Evolutionary conservation across 495 filamentous ascomycete genomes (phyloP), one percentile per base, ranked within the genome.

Genomic region (Hypoxylon lienhwacheense): DNA sequence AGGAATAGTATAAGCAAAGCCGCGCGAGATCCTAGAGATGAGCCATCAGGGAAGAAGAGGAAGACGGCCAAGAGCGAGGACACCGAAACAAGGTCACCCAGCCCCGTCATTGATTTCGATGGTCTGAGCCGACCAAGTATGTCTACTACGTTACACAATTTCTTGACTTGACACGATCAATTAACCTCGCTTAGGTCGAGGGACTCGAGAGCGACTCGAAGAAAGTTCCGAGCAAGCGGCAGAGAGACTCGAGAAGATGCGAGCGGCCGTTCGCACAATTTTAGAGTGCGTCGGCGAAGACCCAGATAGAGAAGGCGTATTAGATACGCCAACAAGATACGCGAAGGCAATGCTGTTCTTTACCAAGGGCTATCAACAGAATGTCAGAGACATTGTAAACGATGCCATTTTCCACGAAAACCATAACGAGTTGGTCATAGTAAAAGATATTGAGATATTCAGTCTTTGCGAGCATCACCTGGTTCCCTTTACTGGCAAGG

Each of bases 291-390:
- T 98, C 31, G 95, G 93, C 50, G 93, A 98, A 71, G 95, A 98
- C 66, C 90, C 93, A 0, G 85, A 92, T 63, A 81, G 93, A 29
- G 91, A 96, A 65, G 93, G 93, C 5, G 76, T 98, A 19, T 79
- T 87, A 2, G 87, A 84, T 31, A 98, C 93, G 1, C 93, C 95
- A 1, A 83, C 88, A 59, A 76, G 93, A 49, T 97, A 97, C 72
- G 93, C 95, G 51, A 92, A 92, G 70, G 93, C 93, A 4, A 91
- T 98, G 90, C 79, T 98, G 15, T 95, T 88, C 77, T 96, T 98
- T 73, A 98, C 93, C n/a, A 95, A 96, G 68, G 93, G 93, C 20
- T 98, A 98, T 63, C 89, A 97, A 72, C 87, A 98, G 77, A 97
- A 97, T 68, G 82, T 98, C 35, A 77, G 84, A 49, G 90, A 95